Percentiles rank a stretch among this genome's conserved stretches.
These are phyloP conservation scores for Ogataea trehalophila DNA, from an alignment of 805 yeast genomes.

Conservation along the genomic window DNA sequence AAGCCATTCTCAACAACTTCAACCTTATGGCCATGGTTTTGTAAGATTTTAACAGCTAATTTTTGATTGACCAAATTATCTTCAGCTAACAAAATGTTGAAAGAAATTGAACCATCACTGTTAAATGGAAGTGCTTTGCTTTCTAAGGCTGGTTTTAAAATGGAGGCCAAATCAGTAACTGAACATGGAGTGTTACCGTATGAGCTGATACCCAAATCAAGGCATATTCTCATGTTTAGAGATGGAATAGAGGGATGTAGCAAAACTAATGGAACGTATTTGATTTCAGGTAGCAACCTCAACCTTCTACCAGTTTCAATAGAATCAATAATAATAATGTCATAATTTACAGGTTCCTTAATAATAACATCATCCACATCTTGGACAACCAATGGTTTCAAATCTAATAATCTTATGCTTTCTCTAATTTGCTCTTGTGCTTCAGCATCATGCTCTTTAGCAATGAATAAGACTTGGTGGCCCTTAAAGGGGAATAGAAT, in stretches of 20 bases:
- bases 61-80: conserved; percentile 86
- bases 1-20: conserved; percentile 83
- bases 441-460: conserved; percentile 52
- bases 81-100: conserved; percentile 74
- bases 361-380: conserved; percentile 54
- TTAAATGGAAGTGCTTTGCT: conserved; percentile 75
- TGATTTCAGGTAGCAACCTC: conserved; percentile 68
- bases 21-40: conserved; percentile 80
- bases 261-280: conserved; percentile 79
- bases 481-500: conserved; percentile 65
- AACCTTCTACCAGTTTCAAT: conserved; percentile 68
- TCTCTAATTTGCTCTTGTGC: conserved; percentile 48
- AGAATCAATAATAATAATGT: conserved; percentile 78
- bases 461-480: conserved; percentile 66
- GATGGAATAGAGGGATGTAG: conserved; percentile 72
- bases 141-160: conserved; percentile 79
- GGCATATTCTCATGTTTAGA: conserved; percentile 73
- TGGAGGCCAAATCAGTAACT: conserved; percentile 74
- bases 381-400: conserved; percentile 54
- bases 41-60: conserved; percentile 77
- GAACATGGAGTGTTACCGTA: conserved; percentile 89
- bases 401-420: conserved; percentile 48
- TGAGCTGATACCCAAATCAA: conserved; percentile 81
- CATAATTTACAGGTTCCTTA: conserved; percentile 57
- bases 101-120: conserved; percentile 72